Evolutionary conservation across 805 yeast species (phyloP).

Genomic region (Kockiozyma suomiensis): DNA sequence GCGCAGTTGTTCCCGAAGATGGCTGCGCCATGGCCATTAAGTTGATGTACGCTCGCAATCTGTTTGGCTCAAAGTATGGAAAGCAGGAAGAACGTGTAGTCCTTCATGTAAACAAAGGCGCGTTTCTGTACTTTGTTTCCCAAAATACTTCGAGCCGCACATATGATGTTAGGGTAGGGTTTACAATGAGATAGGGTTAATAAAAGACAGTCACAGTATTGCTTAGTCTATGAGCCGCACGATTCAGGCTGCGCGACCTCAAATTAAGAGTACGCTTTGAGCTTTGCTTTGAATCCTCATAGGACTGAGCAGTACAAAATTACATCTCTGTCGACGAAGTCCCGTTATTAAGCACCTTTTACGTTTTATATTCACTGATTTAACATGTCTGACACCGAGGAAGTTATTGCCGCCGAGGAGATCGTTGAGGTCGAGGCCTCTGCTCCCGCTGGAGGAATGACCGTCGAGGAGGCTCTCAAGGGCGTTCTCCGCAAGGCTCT

Average conservation of each 20-base stretch:
- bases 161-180: neutral
- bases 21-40: slow-evolving; percentile 15
- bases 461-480: slow-evolving; percentile 98
- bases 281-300: neutral
- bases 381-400: slow-evolving; percentile 56
- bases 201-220: slow-evolving; percentile 13
- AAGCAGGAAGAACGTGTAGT: neutral
- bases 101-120: neutral
- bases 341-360: slow-evolving; percentile 26
- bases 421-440: slow-evolving; percentile 75
- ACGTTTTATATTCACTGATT: neutral
- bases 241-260: neutral
- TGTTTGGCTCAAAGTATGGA: neutral
- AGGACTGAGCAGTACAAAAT: slow-evolving; percentile 42
- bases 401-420: slow-evolving; percentile 78
- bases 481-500: slow-evolving; percentile 97
- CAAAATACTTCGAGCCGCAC: neutral
- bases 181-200: neutral
- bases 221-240: slow-evolving; percentile 12
- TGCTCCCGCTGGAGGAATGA: slow-evolving; percentile 83
- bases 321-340: slow-evolving; percentile 42
- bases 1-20: slow-evolving; percentile 45
- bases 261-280: slow-evolving; percentile 17
- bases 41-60: neutral
- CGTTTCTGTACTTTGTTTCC: neutral